Evolutionary conservation across 1,284 basidiomycete genomes (phyloP).

Genomic region (Flammula alnicola): DNA sequence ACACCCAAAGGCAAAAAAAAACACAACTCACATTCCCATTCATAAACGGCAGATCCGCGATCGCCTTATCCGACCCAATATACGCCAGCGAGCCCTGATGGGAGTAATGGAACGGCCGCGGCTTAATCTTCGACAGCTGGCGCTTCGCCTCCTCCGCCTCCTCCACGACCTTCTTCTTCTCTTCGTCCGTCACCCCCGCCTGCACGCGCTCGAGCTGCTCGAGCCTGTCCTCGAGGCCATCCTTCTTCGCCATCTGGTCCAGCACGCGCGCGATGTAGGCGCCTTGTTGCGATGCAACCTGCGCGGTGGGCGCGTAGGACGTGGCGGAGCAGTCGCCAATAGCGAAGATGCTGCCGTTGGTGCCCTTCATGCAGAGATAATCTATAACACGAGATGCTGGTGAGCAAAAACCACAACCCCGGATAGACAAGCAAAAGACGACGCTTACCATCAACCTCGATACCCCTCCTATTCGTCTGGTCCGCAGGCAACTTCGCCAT

Average conservation of each 20-base stretch:
- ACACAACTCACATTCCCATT: constrained; percentile 74
- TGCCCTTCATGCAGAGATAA: constrained; percentile 66
- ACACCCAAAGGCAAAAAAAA: constrained; percentile 3
- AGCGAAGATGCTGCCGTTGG: constrained; percentile 80
- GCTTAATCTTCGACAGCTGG: constrained; percentile 72
- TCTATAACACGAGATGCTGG: constrained; percentile 41
- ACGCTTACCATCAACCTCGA: constrained; percentile 82
- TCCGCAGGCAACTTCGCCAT: constrained; percentile 81
- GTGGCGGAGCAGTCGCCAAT: constrained; percentile 93
- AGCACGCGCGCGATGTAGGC: constrained; percentile 89
- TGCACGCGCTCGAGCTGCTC: constrained; percentile 37
- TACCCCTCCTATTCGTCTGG: constrained; percentile 88
- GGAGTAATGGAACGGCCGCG: constrained; percentile 90
- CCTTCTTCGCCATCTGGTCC: constrained; percentile 79
- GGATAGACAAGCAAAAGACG: not conserved
- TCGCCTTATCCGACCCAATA: constrained; percentile 94
- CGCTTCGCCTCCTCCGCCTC: constrained; percentile 59
- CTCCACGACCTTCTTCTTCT: constrained; percentile 44
- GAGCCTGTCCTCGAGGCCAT: constrained; percentile 65
- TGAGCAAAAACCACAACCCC: not conserved
- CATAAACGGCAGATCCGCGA: constrained; percentile 87
- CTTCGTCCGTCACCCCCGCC: constrained; percentile 37
- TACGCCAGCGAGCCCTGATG: constrained; percentile 93
- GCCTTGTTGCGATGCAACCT: constrained; percentile 95
- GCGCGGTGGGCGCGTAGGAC: constrained; percentile 92